phyloP scores from a whole-genome alignment of 106 monocot species.

The Posidonia australis region DNA sequence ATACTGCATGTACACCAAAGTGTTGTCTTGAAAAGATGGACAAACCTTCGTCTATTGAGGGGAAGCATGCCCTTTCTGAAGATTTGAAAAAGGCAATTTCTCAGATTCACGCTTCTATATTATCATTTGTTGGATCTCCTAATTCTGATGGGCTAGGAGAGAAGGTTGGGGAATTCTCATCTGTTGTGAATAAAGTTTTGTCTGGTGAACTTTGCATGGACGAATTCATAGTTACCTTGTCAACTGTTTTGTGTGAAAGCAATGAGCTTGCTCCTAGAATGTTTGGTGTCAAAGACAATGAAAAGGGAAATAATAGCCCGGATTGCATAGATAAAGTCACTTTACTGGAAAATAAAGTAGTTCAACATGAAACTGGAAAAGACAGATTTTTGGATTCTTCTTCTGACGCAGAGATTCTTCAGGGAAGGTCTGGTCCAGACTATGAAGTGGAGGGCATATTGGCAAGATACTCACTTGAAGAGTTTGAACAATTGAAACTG shows the following conservation, averaged over 20 bases:
- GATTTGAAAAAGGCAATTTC: conserved; percentile 48
- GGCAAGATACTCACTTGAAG: conserved; percentile 27
- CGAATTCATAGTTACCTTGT: conserved; percentile 46
- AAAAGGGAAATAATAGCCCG: conserved; percentile 26
- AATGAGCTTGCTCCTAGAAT: conserved; percentile 10
- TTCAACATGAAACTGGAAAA: conserved; percentile 20
- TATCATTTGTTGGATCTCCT: conserved; percentile 16
- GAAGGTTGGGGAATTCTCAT: conserved; percentile 48
- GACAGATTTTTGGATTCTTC: conserved; percentile 20
- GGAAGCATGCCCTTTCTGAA: conserved; percentile 19
- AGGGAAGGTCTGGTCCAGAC: conserved; percentile 17
- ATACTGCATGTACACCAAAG: background rate
- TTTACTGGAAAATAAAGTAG: conserved; percentile 59
- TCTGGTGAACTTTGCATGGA: conserved; percentile 22
- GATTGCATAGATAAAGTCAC: conserved; percentile 89
- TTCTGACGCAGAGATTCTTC: conserved; percentile 32
- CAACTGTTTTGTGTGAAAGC: conserved; percentile 33
- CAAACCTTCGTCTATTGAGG: conserved; percentile 2
- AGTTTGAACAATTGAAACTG: conserved; percentile 56
- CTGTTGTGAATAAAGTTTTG: conserved; percentile 39
- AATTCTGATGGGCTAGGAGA: conserved; percentile 19
- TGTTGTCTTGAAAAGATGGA: conserved; percentile 1
- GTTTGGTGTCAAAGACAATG: conserved; percentile 22
- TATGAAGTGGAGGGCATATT: conserved; percentile 33
- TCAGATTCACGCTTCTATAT: conserved; percentile 47